Evolutionary conservation across 768 basidiomycete genomes (phyloP).

Genomic region (Boletus reticuloceps): DNA sequence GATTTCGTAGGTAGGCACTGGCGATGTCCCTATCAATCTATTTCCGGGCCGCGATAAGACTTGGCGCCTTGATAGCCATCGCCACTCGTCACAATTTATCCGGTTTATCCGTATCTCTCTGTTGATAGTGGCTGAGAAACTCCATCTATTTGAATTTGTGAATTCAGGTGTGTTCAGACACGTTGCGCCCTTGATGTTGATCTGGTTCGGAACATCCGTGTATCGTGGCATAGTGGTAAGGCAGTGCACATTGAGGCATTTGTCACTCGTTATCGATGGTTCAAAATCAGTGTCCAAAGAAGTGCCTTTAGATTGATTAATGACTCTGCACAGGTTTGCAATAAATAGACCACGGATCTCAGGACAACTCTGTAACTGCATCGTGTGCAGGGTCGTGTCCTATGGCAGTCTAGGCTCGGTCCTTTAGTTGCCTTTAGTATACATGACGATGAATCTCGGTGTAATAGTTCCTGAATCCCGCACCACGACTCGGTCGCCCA

Average conservation of each 20-base stretch:
- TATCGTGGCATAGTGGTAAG: conserved; percentile 16
- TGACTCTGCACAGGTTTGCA: conserved; percentile 18
- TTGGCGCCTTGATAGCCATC: background rate
- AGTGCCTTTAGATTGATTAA: conserved; percentile 24
- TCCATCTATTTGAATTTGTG: conserved; percentile 28
- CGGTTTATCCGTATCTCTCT: conserved; percentile 14
- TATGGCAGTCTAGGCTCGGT: conserved; percentile 14
- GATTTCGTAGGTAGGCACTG: background rate
- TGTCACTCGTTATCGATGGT: conserved; percentile 16
- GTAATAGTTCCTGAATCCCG: conserved; percentile 52
- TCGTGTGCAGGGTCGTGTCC: conserved; percentile 13
- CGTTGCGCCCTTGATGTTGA: conserved; percentile 28
- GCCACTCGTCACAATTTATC: conserved; percentile 5
- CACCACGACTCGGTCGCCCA: conserved; percentile 53
- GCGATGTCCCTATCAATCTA: conserved; percentile 11
- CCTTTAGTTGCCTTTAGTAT: conserved; percentile 39
- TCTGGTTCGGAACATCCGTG: conserved; percentile 11
- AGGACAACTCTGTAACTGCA: conserved; percentile 15
- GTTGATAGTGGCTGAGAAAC: conserved; percentile 20
- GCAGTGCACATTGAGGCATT: conserved; percentile 29
- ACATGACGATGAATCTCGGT: conserved; percentile 60
- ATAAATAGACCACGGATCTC: conserved; percentile 24
- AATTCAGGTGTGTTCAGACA: conserved; percentile 12
- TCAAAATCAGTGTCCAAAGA: conserved; percentile 5
- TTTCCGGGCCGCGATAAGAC: conserved; percentile 17